These are phyloP conservation scores for Talaromyces sp. DNA, from an alignment of 2,329 filamentous ascomycete species.

Conservation along the genomic window DNA sequence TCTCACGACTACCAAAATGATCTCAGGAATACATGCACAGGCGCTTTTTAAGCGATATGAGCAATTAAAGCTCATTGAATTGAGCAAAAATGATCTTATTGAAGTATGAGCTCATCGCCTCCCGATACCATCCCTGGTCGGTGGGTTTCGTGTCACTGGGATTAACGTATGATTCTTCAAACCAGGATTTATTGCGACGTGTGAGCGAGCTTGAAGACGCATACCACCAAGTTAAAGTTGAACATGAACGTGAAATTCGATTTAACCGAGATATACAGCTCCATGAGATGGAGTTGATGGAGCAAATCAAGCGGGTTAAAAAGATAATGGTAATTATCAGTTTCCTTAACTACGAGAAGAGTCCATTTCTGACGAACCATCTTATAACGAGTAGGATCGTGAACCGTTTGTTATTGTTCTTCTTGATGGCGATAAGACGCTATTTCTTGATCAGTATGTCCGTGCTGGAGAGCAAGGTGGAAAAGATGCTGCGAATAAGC, in stretches of 20 bases:
- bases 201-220: constrained; percentile 41
- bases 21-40: constrained; percentile 28
- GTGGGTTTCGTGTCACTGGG: constrained; percentile 3
- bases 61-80: constrained; percentile 40
- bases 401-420: constrained; percentile 52
- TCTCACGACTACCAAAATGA: constrained; percentile 12
- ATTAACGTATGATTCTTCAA: constrained; percentile 18
- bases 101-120: constrained; percentile 32
- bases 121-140: not conserved
- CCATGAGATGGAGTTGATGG: constrained; percentile 44
- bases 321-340: constrained; percentile 38
- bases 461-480: constrained; percentile 50
- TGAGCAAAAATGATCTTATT: constrained; percentile 45
- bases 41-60: constrained; percentile 41
- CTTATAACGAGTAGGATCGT: constrained; percentile 35
- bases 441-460: constrained; percentile 50
- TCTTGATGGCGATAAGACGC: constrained; percentile 53
- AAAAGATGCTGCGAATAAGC: constrained; percentile 46
- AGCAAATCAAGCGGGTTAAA: constrained; percentile 42
- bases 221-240: constrained; percentile 41
- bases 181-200: constrained; percentile 43
- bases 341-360: not conserved
- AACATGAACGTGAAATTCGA: constrained; percentile 44
- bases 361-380: not conserved
- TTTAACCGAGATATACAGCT: constrained; percentile 46